Evolutionary conservation across 352 stramenopile species (phyloP).

Genomic region (Phytophthora litchii): DNA sequence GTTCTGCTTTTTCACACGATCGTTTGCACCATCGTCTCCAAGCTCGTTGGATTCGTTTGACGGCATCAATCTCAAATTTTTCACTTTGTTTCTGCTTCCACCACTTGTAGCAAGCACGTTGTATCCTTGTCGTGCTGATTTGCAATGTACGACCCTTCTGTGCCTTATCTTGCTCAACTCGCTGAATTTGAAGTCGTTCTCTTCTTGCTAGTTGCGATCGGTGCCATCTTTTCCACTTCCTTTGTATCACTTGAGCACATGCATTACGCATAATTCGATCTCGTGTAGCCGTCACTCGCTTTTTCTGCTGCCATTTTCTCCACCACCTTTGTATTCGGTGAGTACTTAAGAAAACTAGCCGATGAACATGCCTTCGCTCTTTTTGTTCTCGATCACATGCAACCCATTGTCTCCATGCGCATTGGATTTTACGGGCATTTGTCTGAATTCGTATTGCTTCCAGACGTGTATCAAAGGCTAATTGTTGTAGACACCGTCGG

Average conservation of each 20-base stretch:
- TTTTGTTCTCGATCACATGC: not conserved
- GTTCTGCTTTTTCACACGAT: conserved; percentile 5
- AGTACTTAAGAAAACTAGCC: conserved; percentile 5
- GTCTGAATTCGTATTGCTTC: conserved; percentile 6
- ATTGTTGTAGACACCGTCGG: conserved; percentile 10
- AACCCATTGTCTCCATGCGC: conserved; percentile 13
- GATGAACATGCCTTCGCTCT: not conserved
- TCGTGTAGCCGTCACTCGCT: conserved; percentile 20
- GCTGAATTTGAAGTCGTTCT: conserved; percentile 15
- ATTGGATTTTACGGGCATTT: conserved; percentile 16
- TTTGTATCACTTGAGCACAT: conserved; percentile 29
- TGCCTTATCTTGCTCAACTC: conserved; percentile 10
- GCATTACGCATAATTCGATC: conserved; percentile 10
- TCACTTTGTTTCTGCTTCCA: not conserved
- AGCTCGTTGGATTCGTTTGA: conserved; percentile 18
- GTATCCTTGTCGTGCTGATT: too few species aligned
- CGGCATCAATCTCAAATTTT: not conserved
- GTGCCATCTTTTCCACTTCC: conserved; percentile 19
- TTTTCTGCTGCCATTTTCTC: conserved; percentile 15
- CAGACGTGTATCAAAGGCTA: conserved; percentile 2
- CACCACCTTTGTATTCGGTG: conserved; percentile 30
- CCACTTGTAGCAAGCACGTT: too few species aligned
- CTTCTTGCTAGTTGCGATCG: conserved; percentile 7
- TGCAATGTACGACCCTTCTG: not conserved
- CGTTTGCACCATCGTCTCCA: conserved; percentile 13